Evolutionary conservation across 495 filamentous ascomycete species (phyloP).

Genomic region (Penicillium robsamsonii): DNA sequence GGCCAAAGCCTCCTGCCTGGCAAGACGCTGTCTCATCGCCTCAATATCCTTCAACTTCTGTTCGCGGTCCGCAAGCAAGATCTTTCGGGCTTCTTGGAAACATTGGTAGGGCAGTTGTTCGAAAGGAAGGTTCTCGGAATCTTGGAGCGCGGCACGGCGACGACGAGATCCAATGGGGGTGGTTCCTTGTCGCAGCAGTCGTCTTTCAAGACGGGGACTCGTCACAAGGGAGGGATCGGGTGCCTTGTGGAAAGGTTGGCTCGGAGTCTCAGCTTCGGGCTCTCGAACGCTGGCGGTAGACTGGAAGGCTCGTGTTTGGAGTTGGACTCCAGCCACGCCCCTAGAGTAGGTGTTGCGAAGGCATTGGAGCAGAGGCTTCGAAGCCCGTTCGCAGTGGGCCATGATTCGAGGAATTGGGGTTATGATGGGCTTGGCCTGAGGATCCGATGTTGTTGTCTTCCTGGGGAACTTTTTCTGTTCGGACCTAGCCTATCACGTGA

Average conservation of each 20-base stretch:
- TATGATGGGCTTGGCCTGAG: slow-evolving; percentile 20
- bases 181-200: slow-evolving; percentile 56
- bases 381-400: slow-evolving; percentile 68
- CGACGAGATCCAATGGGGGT: slow-evolving; percentile 75
- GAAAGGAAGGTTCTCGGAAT: slow-evolving; percentile 72
- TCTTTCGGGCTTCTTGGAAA: slow-evolving; percentile 90
- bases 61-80: slow-evolving; percentile 74
- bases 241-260: slow-evolving; percentile 37
- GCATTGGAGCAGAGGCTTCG: slow-evolving; percentile 63
- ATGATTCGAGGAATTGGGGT: slow-evolving; percentile 43
- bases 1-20: slow-evolving; percentile 56
- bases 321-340: slow-evolving; percentile 32
- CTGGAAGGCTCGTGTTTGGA: slow-evolving; percentile 41
- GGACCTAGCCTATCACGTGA: background rate
- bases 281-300: slow-evolving; percentile 39
- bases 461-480: slow-evolving; percentile 43
- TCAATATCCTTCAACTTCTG: slow-evolving; percentile 72
- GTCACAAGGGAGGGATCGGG: slow-evolving; percentile 51
- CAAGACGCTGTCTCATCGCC: slow-evolving; percentile 57
- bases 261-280: slow-evolving; percentile 37
- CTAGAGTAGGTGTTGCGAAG: slow-evolving; percentile 50
- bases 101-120: slow-evolving; percentile 92
- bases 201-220: slow-evolving; percentile 56
- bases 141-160: slow-evolving; percentile 72
- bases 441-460: slow-evolving; percentile 28